phyloP scores from a whole-genome alignment of 2,329 filamentous ascomycete genomes.

The Hypoxylon sp. region DNA sequence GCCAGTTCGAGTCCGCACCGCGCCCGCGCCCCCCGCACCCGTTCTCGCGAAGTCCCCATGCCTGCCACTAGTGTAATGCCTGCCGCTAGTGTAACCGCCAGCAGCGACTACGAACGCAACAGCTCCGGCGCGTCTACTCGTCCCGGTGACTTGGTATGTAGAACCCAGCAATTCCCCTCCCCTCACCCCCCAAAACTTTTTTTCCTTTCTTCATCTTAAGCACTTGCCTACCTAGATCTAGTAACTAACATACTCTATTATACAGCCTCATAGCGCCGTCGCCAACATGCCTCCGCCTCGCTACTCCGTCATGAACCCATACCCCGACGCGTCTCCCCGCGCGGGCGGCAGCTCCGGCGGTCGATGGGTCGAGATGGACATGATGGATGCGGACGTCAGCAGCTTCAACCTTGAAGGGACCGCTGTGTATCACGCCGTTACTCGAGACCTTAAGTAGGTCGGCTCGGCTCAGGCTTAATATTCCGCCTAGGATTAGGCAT shows the following conservation, averaged over 20 bases:
- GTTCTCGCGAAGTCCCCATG: background rate
- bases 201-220: background rate
- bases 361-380: background rate
- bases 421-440: background rate
- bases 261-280: background rate
- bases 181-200: too few relatives aligned
- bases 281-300: slow-evolving; percentile 7
- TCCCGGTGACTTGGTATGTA: background rate
- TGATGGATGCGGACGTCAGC: background rate
- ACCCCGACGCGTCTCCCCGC: background rate
- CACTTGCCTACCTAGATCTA: background rate
- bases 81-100: background rate
- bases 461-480: background rate
- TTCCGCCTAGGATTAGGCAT: background rate
- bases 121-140: background rate
- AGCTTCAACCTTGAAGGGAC: background rate
- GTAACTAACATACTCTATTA: background rate
- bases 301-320: slow-evolving; percentile 15
- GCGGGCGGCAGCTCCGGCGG: background rate
- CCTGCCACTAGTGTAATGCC: too few relatives aligned
- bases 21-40: too few relatives aligned
- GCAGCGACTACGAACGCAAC: background rate
- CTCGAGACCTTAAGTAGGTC: background rate
- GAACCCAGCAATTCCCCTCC: background rate
- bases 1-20: too few relatives aligned